These are phyloP conservation scores for Ascodesmis nigricans DNA, from an alignment of 495 filamentous ascomycete genomes.

Conservation along the genomic window DNA sequence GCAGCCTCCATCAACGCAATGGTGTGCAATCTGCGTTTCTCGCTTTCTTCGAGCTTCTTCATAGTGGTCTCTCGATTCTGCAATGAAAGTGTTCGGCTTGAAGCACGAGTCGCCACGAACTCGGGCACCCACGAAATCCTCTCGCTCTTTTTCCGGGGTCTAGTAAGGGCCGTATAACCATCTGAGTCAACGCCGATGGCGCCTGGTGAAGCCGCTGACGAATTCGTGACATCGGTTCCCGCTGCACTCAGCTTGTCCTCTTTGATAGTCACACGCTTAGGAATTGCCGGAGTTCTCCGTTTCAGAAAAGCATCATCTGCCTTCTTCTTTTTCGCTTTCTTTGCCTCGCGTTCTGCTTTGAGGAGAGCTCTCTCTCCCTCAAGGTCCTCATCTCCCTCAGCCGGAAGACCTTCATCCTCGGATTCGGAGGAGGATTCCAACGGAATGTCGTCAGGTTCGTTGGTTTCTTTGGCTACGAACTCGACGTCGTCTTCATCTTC, in stretches of 20 bases:
- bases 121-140: conserved; percentile 70
- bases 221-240: background rate
- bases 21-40: conserved; percentile 54
- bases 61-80: conserved; percentile 66
- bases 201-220: conserved; percentile 30
- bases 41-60: conserved; percentile 60
- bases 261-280: conserved; percentile 35
- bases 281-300: conserved; percentile 1
- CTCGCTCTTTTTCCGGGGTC: conserved; percentile 85
- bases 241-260: conserved; percentile 26
- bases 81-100: conserved; percentile 61
- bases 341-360: conserved; percentile 35
- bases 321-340: conserved; percentile 50
- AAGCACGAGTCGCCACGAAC: conserved; percentile 62
- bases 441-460: conserved; percentile 42
- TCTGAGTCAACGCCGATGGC: conserved; percentile 30
- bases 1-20: conserved; percentile 74
- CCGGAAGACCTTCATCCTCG: conserved; percentile 47
- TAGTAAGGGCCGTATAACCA: conserved; percentile 22
- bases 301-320: conserved; percentile 32
- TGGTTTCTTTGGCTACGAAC: conserved; percentile 41
- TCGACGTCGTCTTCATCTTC: conserved; percentile 74
- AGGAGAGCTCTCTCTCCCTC: conserved; percentile 44
- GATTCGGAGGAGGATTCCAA: conserved; percentile 69
- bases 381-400: conserved; percentile 37